These are phyloP conservation scores for Fusarium sp. DNA, from an alignment of 2,329 filamentous ascomycete species.

Conservation along the genomic window DNA sequence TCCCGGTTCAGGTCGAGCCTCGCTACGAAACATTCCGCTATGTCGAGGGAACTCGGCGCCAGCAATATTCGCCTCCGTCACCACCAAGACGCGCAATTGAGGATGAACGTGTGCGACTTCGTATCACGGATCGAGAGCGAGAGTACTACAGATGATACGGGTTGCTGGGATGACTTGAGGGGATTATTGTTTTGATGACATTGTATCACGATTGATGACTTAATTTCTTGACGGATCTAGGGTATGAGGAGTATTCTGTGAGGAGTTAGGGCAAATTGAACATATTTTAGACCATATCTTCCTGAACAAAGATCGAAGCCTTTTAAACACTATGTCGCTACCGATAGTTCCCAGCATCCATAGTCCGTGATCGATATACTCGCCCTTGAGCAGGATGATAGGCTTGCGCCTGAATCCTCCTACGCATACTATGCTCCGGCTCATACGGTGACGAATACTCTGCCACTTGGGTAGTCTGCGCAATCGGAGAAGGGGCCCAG, in stretches of 20 bases:
- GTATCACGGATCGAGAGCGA: slow-evolving; percentile 53
- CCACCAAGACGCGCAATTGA: slow-evolving; percentile 52
- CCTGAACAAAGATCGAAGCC: neutral
- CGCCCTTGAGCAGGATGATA: slow-evolving; percentile 10
- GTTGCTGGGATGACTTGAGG: neutral
- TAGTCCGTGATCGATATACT: slow-evolving; percentile 4
- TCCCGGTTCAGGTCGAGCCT: slow-evolving; percentile 57
- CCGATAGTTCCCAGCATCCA: neutral
- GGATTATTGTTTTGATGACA: slow-evolving; percentile 15
- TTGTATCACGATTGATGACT: slow-evolving; percentile 44
- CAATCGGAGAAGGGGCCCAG: slow-evolving; percentile 12
- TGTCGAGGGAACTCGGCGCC: slow-evolving; percentile 62
- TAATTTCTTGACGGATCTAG: slow-evolving; percentile 16
- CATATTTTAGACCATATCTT: slow-evolving; percentile 1
- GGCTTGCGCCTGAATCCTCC: slow-evolving; percentile 16
- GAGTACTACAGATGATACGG: slow-evolving; percentile 49
- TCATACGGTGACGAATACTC: slow-evolving; percentile 28
- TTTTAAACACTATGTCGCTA: no score
- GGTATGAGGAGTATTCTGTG: slow-evolving; percentile 13
- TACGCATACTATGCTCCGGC: slow-evolving; percentile 16
- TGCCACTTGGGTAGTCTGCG: neutral
- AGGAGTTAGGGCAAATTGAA: slow-evolving; percentile 36
- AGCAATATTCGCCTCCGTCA: slow-evolving; percentile 49
- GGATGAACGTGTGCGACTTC: slow-evolving; percentile 48
- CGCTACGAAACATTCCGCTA: slow-evolving; percentile 66